Evolutionary conservation across 768 basidiomycete genomes (phyloP).

Genomic region (Tylopilus sp.): DNA sequence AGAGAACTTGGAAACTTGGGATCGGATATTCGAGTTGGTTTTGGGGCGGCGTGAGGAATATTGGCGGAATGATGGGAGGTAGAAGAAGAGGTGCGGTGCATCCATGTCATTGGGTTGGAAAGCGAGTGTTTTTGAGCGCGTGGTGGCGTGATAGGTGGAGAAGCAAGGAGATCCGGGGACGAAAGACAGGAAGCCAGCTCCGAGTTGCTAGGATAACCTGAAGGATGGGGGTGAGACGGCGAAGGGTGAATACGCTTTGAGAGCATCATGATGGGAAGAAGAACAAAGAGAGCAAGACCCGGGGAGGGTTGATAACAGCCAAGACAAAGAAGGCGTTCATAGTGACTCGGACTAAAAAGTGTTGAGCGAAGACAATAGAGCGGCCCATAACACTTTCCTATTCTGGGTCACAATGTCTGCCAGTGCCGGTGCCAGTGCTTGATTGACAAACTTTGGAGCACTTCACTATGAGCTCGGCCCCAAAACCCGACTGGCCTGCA

Average conservation of each 20-base stretch:
- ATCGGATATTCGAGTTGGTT: constrained; percentile 44
- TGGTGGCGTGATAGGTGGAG: constrained; percentile 30
- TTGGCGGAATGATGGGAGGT: constrained; percentile 18
- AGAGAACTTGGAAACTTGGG: constrained; percentile 36
- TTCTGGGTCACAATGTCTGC: constrained; percentile 23
- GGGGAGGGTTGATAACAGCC: constrained; percentile 6
- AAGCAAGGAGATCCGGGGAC: constrained; percentile 18
- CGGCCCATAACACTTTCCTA: constrained; percentile 22
- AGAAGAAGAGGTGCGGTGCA: constrained; percentile 36
- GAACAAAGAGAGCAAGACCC: not conserved
- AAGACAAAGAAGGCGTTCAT: constrained; percentile 10
- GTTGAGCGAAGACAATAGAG: constrained; percentile 16
- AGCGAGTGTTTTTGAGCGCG: constrained; percentile 35
- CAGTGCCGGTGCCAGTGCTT: not conserved
- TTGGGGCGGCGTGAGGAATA: constrained; percentile 31
- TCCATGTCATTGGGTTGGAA: constrained; percentile 42
- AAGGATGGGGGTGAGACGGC: constrained; percentile 4
- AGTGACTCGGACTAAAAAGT: constrained; percentile 6
- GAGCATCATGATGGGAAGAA: constrained; percentile 24
- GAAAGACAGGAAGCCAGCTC: constrained; percentile 28
- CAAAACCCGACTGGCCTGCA: not conserved
- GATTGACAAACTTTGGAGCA: no score
- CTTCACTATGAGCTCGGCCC: not conserved
- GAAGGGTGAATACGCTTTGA: constrained; percentile 22
- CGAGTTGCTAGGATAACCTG: constrained; percentile 9